Base-by-base conservation (phyloP, 805 yeast genomes). In the Lachancea sp. region DNA sequence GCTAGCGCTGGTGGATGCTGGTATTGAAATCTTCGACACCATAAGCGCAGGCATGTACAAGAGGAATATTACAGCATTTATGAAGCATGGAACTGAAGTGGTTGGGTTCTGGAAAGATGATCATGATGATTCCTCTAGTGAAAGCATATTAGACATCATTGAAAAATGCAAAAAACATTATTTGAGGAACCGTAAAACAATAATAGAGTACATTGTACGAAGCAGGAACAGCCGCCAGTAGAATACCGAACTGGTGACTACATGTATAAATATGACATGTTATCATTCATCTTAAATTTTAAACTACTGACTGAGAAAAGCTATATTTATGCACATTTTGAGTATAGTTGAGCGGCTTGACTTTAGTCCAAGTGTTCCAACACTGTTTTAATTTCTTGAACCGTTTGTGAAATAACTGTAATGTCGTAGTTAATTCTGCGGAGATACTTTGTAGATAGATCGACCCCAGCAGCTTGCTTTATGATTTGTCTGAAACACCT, bases 1-100 rank as follows among this genome's bases (percentile, higher is more conserved):
- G 3, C 57, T 87, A 37, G 95, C 96, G 0, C 60, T 92, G 42
- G 78, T 84, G 0, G 92, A 92, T 60, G 81, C 96, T 0, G 88
- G 88, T 6, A 78, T 90, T 20, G 94, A 89, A 51, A 58, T 87
- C 21, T 69, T 75, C 41, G 95, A 89, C 54, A 65, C 88, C 45
- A 89, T 88, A 1, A 74, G 87, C 6, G 71, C 81, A 46, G 83
- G 86, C 1, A 71, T 49, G 38, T 54, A 69, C 46, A 64, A 67
- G n/a, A 59, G 58, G 24, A 58, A 54, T 34, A 72, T 77, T 37
- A 67, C 74, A 15, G 68, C 80, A 43, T 77, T 72, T 45, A 69
- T 74, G 58, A 73, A 74, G 45, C 71, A 75, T 54, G 74, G 74
- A 41, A 69, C 70, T 43, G 80, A 76, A 48, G 68, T 83, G 19